Conservation (phyloP, 805 yeast genomes). For the Allodekkera sacchari region DNA sequence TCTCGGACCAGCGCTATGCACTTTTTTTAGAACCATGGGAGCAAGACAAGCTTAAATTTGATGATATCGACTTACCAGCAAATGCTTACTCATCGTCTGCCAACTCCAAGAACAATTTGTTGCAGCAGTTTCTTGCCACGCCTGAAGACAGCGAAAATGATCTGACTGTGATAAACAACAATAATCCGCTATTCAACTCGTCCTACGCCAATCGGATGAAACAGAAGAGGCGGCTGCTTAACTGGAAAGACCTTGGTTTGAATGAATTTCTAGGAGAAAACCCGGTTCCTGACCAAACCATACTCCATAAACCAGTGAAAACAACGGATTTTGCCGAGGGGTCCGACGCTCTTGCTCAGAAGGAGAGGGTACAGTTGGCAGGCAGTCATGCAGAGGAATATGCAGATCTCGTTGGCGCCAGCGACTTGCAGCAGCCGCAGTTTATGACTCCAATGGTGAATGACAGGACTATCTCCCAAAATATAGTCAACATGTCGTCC, state of each 20-base stretch:
- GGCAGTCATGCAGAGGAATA: too few relatives aligned
- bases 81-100: constrained; percentile 9
- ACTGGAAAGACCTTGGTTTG: constrained; percentile 25
- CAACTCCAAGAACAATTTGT: constrained; percentile 13
- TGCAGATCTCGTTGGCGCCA: too few relatives aligned
- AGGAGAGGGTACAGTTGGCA: too few relatives aligned
- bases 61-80: constrained; percentile 24
- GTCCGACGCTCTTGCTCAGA: too few relatives aligned
- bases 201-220: constrained; percentile 18
- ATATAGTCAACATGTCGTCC: constrained; percentile 6
- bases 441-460: constrained; percentile 14
- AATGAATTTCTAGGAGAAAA: constrained; percentile 12
- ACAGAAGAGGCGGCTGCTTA: constrained; percentile 19
- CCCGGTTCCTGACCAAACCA: constrained; percentile 18
- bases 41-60: constrained; percentile 21
- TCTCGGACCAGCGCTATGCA: constrained; percentile 23
- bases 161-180: constrained; percentile 14
- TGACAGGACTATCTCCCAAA: constrained; percentile 11
- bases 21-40: constrained; percentile 26
- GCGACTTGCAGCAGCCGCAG: constrained; percentile 4
- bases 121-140: constrained; percentile 20
- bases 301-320: constrained; percentile 19
- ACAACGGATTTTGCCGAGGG: too few relatives aligned
- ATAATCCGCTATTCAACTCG: constrained; percentile 21
- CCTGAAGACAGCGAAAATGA: constrained; percentile 22